A percentile compares a stretch with the other conserved stretches of the same genome.
phyloP scores from a whole-genome alignment of 2,329 filamentous ascomycete species.

The Beauveria asiatica region DNA sequence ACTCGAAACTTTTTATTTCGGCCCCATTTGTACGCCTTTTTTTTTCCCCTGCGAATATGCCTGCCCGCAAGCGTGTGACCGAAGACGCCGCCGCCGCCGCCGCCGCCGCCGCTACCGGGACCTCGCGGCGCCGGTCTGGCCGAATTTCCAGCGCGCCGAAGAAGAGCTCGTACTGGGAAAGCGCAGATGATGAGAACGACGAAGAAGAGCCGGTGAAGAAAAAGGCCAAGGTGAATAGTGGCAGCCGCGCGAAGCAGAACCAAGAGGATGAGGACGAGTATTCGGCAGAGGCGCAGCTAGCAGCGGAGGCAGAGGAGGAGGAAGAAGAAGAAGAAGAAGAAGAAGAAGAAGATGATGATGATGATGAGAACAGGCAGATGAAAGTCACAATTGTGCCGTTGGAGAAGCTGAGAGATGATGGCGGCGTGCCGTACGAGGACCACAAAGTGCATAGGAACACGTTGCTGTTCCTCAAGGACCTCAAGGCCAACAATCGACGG shows the following conservation, averaged over 20 bases:
- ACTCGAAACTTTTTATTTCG: background rate
- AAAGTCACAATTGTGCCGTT: constrained; percentile 28
- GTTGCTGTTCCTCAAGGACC: constrained; percentile 46
- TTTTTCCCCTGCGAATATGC: constrained; percentile 21
- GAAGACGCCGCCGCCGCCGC: constrained; percentile 16
- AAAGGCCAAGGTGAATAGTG: constrained; percentile 16
- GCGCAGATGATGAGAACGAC: constrained; percentile 20
- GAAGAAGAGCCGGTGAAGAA: constrained; percentile 19
- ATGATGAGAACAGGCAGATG: constrained; percentile 29
- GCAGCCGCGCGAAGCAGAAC: constrained; percentile 13
- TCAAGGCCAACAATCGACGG: constrained; percentile 51
- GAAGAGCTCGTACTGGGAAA: constrained; percentile 46
- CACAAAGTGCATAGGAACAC: constrained; percentile 49
- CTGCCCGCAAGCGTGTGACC: constrained; percentile 30
- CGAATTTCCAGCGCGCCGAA: constrained; percentile 36
- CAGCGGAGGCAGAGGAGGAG: constrained; percentile 1
- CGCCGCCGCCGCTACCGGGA: constrained; percentile 1
- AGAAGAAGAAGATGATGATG: constrained; percentile 24
- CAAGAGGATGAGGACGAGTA: constrained; percentile 17
- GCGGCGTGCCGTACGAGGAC: constrained; percentile 39
- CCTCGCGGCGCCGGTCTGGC: constrained; percentile 37
- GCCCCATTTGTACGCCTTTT: background rate
- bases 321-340: constrained; percentile 19
- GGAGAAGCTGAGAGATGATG: constrained; percentile 26
- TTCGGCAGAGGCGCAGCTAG: constrained; percentile 13